Conservation (phyloP, 805 yeast genomes). For the Kodamaea neixiangensis region DNA sequence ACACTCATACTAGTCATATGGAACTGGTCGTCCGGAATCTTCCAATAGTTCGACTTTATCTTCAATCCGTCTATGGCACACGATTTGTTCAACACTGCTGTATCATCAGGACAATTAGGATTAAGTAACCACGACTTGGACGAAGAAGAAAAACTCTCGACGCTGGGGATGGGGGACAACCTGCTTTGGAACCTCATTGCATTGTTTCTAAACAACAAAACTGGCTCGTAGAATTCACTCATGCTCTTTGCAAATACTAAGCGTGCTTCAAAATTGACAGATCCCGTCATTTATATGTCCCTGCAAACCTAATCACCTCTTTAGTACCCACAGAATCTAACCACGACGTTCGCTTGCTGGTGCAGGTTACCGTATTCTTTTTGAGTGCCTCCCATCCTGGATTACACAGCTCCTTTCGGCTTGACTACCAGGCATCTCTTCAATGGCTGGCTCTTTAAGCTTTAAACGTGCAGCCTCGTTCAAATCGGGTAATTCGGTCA, state of each 20-base stretch:
- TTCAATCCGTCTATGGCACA: constrained; percentile 42
- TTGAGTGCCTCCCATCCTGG: constrained; percentile 1
- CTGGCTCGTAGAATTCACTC: constrained; percentile 42
- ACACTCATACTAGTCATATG: constrained; percentile 48
- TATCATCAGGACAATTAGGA: constrained; percentile 26
- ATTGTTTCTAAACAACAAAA: constrained; percentile 42
- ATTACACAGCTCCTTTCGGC: neutral
- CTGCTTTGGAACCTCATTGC: constrained; percentile 31
- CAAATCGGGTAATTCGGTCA: neutral
- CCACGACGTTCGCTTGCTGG: neutral
- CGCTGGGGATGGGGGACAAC: constrained; percentile 26
- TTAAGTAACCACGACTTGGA: constrained; percentile 33
- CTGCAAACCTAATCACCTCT: neutral
- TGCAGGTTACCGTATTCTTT: constrained; percentile 5
- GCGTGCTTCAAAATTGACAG: neutral
- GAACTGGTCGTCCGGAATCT: constrained; percentile 43
- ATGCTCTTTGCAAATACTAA: constrained; percentile 11
- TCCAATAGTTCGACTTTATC: constrained; percentile 47
- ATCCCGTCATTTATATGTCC: neutral
- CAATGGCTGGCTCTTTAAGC: constrained; percentile 6
- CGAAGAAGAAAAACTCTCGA: constrained; percentile 11
- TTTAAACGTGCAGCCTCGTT: neutral
- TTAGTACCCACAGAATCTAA: neutral
- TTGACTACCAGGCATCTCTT: neutral
- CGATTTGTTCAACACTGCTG: constrained; percentile 41